Base-by-base conservation (phyloP, 2,329 filamentous ascomycete genomes). In the Diaporthe citri region DNA sequence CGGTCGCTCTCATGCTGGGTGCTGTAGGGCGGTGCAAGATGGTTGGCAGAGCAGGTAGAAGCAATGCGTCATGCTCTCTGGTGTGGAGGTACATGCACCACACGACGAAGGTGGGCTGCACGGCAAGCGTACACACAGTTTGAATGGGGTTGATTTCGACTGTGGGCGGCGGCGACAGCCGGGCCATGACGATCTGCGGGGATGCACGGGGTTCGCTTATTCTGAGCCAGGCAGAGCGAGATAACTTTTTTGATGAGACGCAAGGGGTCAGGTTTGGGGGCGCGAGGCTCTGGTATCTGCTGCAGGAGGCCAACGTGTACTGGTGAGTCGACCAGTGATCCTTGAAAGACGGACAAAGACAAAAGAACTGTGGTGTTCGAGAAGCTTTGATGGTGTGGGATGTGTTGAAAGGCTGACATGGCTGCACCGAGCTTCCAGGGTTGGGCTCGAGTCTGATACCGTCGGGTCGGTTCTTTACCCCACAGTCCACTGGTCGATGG, bases 111-210 rank as follows among this genome's bases (percentile, higher is more conserved):
- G 43, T 71, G 66, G 56, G 73, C 55, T 51, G 56, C 64, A 55
- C 34, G 12, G 64, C 4, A 22, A 69, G 34, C 28, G 34, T 39
- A 31, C 5, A 10, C 31, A 55, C 64, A 69, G 64, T 69, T 12
- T 20, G 22, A 10, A 15, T 4, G n/a, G 13, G 9, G 17, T 17
- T 39, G 22, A 5, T 25, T 22, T 46, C 48, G 9, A 48, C 72
- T 70, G 66, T 70, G 62, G 46, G 72, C 55, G 34, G 31, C 41
- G 43, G 62, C 34, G 56, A 51, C 31, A 69, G 72, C 72, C 66
- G 72, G 69, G 69, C 56, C 64, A 10, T 62, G 64, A 51, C 55
- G 72, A 70, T 71, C 71, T 72, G 71, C 71, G 71, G 71, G 57
- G 57, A 34, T 41, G 71, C 36, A 41, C 62, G 57, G 74, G 64